phyloP scores from a whole-genome alignment of 2,329 filamentous ascomycete species.

The Scedosporium apiospermum region DNA sequence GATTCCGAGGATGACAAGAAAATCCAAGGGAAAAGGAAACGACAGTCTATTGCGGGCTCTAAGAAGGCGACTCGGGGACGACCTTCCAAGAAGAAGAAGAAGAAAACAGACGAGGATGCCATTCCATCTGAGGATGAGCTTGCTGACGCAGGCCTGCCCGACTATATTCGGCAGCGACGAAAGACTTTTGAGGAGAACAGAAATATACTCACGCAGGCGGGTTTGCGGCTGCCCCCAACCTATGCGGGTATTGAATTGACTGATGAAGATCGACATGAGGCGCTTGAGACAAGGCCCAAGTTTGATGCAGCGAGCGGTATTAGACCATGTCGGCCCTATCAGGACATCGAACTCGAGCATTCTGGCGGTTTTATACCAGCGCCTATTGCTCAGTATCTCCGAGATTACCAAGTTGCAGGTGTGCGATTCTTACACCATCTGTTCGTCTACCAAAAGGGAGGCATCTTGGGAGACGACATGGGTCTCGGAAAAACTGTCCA shows the following conservation, averaged over 20 bases:
- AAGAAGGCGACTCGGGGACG: not conserved
- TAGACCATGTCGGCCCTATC: slow-evolving; percentile 59
- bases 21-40: slow-evolving; percentile 41
- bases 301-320: slow-evolving; percentile 47
- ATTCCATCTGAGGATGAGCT: slow-evolving; percentile 30
- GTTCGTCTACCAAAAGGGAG: slow-evolving; percentile 86
- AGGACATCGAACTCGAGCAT: slow-evolving; percentile 64
- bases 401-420: slow-evolving; percentile 84
- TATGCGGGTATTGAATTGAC: slow-evolving; percentile 70
- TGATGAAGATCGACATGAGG: slow-evolving; percentile 52
- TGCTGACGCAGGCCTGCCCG: slow-evolving; percentile 54
- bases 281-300: slow-evolving; percentile 58
- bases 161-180: slow-evolving; percentile 62
- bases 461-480: slow-evolving; percentile 94
- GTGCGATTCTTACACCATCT: slow-evolving; percentile 76
- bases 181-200: slow-evolving; percentile 56
- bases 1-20: slow-evolving; percentile 43
- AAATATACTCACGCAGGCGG: slow-evolving; percentile 52
- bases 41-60: slow-evolving; percentile 9
- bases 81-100: slow-evolving; percentile 14
- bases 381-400: slow-evolving; percentile 80
- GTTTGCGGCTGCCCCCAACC: slow-evolving; percentile 66
- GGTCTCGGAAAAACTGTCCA: slow-evolving; percentile 95
- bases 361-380: slow-evolving; percentile 79
- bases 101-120: slow-evolving; percentile 15